A percentile compares a stretch with the other conserved stretches of the same genome.
phyloP scores from a whole-genome alignment of 192 early-diverging fungal genomes.

The Dissophora globulifera region DNA sequence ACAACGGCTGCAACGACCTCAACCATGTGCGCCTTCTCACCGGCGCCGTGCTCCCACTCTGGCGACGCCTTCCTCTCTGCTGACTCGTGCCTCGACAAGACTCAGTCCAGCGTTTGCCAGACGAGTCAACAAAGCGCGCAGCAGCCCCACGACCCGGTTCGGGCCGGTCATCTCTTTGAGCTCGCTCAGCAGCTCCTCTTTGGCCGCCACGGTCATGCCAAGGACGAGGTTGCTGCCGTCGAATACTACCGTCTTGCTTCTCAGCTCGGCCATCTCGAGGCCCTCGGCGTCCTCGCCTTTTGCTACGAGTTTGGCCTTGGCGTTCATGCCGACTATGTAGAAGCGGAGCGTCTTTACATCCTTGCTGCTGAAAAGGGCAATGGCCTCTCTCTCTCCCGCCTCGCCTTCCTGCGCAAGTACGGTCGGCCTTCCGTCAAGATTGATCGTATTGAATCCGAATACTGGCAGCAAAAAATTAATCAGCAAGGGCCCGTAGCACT shows the following conservation, averaged over 20 bases:
- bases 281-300: conserved; percentile 78
- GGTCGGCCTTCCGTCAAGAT: conserved; percentile 83
- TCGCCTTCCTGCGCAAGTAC: conserved; percentile 83
- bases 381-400: conserved; percentile 73
- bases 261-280: conserved; percentile 51
- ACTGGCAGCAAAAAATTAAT: conserved; percentile 73
- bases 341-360: conserved; percentile 75
- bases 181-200: conserved; percentile 59
- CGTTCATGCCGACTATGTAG: conserved; percentile 64
- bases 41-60: conserved; percentile 16
- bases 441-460: conserved; percentile 82
- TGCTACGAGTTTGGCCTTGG: conserved; percentile 91
- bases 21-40: conserved; percentile 36
- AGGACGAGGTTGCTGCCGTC: conserved; percentile 62
- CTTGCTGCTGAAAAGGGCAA: conserved; percentile 68
- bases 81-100: not conserved
- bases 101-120: not conserved
- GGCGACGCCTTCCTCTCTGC: conserved; percentile 13
- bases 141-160: conserved; percentile 19
- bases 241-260: conserved; percentile 64
- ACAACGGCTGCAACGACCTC: conserved; percentile 21
- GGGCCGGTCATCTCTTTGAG: conserved; percentile 42
- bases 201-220: conserved; percentile 56
- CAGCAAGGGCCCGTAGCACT: conserved; percentile 65
- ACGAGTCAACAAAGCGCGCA: not conserved